Percentiles rank a stretch among this genome's conserved stretches.
These are phyloP conservation scores for Chaetoscypha palmicola DNA, from an alignment of 2,329 filamentous ascomycete genomes.

Conservation along the genomic window DNA sequence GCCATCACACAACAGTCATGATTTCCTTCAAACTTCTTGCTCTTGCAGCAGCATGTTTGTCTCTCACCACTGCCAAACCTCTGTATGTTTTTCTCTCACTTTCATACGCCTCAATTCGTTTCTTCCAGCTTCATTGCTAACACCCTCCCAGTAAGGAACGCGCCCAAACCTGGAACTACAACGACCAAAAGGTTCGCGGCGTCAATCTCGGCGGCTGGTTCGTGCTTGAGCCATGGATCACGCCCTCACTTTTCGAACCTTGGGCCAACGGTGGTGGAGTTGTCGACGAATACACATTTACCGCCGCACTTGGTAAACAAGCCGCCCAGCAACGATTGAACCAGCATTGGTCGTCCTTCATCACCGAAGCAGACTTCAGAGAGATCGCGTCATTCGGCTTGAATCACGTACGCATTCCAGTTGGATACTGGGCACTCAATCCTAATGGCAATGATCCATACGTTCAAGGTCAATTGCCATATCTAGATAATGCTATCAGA, in stretches of 20 bases:
- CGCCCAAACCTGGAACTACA: conserved; percentile 43
- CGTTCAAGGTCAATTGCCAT: conserved; percentile 52
- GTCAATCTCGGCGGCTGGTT: conserved; percentile 54
- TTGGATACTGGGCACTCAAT: conserved; percentile 58
- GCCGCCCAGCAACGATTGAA: conserved; percentile 39
- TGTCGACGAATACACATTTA: conserved; percentile 31
- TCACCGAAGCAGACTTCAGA: conserved; percentile 37
- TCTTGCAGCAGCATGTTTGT: conserved; percentile 13
- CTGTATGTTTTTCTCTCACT: conserved; percentile 20
- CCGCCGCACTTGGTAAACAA: conserved; percentile 39
- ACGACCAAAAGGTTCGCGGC: conserved; percentile 49
- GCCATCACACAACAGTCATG: too few species aligned
- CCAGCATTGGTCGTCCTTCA: conserved; percentile 52
- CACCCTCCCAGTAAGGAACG: conserved; percentile 13
- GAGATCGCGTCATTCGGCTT: conserved; percentile 40
- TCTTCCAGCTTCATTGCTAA: too few species aligned
- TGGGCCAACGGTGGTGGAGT: conserved; percentile 28
- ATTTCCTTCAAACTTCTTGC: conserved; percentile 14
- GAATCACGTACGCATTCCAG: conserved; percentile 58
- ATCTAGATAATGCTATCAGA: conserved; percentile 48
- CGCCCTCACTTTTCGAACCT: conserved; percentile 45
- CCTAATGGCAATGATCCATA: conserved; percentile 50
- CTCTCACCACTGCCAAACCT: conserved; percentile 15
- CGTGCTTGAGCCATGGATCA: conserved; percentile 42
- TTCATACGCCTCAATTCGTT: too few species aligned